Evolutionary conservation across 169 alveolate species (phyloP).

Genomic region (Plasmodium vinckei): DNA sequence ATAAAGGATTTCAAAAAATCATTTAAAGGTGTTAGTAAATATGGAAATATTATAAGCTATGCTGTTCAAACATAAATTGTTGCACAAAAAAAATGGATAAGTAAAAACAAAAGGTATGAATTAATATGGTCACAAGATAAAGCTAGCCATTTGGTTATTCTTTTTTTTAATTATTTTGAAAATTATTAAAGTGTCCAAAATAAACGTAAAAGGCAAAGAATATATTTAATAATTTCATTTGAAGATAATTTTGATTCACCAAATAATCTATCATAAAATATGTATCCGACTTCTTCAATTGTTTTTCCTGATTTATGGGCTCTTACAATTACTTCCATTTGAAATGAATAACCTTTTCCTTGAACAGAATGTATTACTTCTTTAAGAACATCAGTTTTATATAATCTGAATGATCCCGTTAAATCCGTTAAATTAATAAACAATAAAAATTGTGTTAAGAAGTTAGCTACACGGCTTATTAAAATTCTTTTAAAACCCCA

Average conservation of each 20-base stretch:
- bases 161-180: too few relatives aligned
- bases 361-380: conserved; percentile 76
- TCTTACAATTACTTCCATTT: conserved; percentile 96
- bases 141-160: too few relatives aligned
- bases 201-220: conserved; percentile 91
- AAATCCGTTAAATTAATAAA: conserved; percentile 90
- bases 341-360: conserved; percentile 95
- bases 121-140: too few relatives aligned
- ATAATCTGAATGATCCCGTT: conserved; percentile 97
- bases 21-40: not conserved
- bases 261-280: conserved; percentile 96
- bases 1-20: conserved; percentile 62
- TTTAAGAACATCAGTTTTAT: conserved; percentile 91
- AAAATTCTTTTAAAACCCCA: conserved; percentile 95
- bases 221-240: conserved; percentile 92
- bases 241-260: conserved; percentile 97
- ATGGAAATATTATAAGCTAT: too few relatives aligned
- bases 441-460: conserved; percentile 88
- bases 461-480: conserved; percentile 96
- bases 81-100: too few relatives aligned
- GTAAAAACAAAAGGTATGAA: too few relatives aligned
- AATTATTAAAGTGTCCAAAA: conserved; percentile 85
- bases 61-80: too few relatives aligned
- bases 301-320: conserved; percentile 90
- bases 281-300: conserved; percentile 97